Conservation (phyloP, 106 monocot species). For the Acorus calamus region DNA sequence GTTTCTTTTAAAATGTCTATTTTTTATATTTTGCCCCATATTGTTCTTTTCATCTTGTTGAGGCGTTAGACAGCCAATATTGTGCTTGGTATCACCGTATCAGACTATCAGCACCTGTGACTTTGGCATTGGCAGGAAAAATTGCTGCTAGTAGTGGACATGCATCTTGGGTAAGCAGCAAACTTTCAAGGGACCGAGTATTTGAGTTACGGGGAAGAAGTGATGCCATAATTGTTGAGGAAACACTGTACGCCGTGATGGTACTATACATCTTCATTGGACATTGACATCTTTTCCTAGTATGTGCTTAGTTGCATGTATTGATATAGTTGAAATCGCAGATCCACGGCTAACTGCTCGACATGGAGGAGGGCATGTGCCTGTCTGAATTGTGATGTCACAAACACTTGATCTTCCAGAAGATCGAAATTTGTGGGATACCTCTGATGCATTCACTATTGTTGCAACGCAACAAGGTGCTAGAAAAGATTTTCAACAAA, state of each 20-base stretch:
- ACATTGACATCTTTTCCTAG: background rate
- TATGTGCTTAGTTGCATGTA: too few relatives aligned
- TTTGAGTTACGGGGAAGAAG: constrained; percentile 92
- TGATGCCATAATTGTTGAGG: constrained; percentile 95
- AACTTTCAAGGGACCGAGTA: constrained; percentile 59
- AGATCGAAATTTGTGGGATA: constrained; percentile 89
- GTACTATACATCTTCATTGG: constrained; percentile 23
- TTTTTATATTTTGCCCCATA: too few relatives aligned
- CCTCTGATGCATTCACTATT: constrained; percentile 84
- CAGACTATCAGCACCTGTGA: too few relatives aligned
- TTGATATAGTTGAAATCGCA: constrained; percentile 12
- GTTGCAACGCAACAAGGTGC: constrained; percentile 92
- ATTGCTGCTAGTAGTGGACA: constrained; percentile 96
- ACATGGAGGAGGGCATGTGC: constrained; percentile 75
- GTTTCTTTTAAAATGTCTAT: background rate
- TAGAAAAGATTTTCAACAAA: constrained; percentile 58
- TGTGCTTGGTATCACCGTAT: too few relatives aligned
- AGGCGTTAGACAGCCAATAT: too few relatives aligned
- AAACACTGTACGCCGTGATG: constrained; percentile 92
- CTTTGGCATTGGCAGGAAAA: constrained; percentile 48
- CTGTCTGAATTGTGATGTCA: constrained; percentile 83
- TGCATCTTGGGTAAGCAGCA: constrained; percentile 98
- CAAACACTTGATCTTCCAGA: constrained; percentile 80
- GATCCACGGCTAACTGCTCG: constrained; percentile 93
- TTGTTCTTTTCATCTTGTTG: too few relatives aligned